These are phyloP conservation scores for Zostera marina DNA, from an alignment of 116 monocot genomes.

Conservation along the genomic window DNA sequence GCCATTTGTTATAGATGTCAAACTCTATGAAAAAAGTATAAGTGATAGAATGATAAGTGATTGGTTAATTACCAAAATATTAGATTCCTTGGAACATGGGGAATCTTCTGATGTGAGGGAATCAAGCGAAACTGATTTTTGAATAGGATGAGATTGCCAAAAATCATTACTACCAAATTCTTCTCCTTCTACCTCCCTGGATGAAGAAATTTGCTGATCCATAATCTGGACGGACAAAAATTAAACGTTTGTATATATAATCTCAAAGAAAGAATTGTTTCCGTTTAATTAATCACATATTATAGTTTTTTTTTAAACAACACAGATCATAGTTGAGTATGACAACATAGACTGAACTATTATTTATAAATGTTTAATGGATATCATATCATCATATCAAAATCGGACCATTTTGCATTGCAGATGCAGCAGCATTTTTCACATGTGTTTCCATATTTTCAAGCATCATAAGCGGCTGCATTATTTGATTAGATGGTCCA, in stretches of 20 bases:
- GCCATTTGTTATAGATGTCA: too few relatives aligned
- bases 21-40: too few relatives aligned
- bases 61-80: slow-evolving; percentile 34
- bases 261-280: neutral
- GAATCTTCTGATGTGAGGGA: neutral
- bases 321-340: neutral
- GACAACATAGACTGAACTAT: neutral
- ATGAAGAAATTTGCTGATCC: too few relatives aligned
- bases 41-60: too few relatives aligned
- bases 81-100: slow-evolving; percentile 13
- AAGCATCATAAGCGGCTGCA: neutral
- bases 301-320: too few relatives aligned
- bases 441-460: slow-evolving; percentile 6
- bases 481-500: neutral
- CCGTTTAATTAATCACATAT: neutral
- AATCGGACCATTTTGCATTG: slow-evolving; percentile 1
- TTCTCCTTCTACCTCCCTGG: too few relatives aligned
- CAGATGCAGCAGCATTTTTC: neutral
- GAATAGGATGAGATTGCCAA: too few relatives aligned
- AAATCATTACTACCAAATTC: too few relatives aligned
- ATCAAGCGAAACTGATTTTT: too few relatives aligned
- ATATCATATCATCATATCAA: neutral
- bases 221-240: too few relatives aligned
- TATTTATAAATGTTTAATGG: neutral
- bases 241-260: too few relatives aligned